Base-by-base conservation (phyloP, 129 eudicot species). In the Flaveria bidentis region DNA sequence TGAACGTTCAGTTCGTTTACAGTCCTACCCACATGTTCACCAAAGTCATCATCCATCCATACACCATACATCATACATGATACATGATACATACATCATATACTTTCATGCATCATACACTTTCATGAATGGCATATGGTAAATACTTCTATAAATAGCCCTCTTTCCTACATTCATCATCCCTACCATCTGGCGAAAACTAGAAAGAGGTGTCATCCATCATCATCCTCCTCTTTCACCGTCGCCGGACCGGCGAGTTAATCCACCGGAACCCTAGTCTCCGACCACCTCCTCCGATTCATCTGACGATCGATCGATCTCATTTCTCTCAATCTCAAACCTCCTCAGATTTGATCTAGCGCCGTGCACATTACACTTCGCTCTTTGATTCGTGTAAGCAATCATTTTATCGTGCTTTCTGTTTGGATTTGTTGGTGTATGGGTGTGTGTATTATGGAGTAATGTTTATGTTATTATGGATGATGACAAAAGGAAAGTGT, bases 61-160 rank as follows among this genome's bases (percentile, higher is more conserved):
- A 4, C 36, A 30, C 36, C 30, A 30, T 33, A 33, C 39, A 33
- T 4, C 15, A 5, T 18, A 28, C 3, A 28, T 28, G 0, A 20
- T 20, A 20, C 14, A 1, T 16, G 20, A 62, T 20, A 57, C 11
- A 20, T 4, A 22, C 12, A 57, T 47, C 14, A 11, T 10, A 2
- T 2, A 20, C 57, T 20, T n/a, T 5, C 15, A 33, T 57, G 20
- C 69, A 56, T 53, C 9, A 76, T 53, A 16, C 22, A 3, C 9
- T 51, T 67, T 52, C 33, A 69, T 18, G 50, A 69, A 57, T 70
- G 77, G 77, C n/a, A 71, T 78, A 71, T 36, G 41, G 78, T 72
- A 79, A 79, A 79, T 63, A 72, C 58, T 79, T 72, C 74, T 79
- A 79, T 79, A 79, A 79, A 72, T 79, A 79, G 83, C 26, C 83